A percentile compares a stretch with the other conserved stretches of the same genome.
Evolutionary conservation across 2,329 filamentous ascomycete genomes (phyloP).

Genomic region (Zymoseptoria ardabiliae): DNA sequence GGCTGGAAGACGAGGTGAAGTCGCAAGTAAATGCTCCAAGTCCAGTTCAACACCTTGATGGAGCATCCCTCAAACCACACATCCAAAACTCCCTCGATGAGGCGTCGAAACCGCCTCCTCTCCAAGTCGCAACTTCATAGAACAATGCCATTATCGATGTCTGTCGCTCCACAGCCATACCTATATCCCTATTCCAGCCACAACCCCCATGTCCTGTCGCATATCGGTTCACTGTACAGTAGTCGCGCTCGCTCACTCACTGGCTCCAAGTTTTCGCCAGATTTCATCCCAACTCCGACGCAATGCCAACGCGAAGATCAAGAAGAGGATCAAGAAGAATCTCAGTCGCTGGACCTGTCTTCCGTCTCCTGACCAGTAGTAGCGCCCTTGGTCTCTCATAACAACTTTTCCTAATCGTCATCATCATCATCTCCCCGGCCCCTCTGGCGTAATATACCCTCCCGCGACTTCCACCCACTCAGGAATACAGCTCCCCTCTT

Average conservation of each 20-base stretch:
- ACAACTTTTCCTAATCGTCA: not conserved
- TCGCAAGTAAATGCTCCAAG: not conserved
- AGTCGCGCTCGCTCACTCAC: not conserved
- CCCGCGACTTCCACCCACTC: conserved; percentile 98
- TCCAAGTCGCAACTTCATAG: not conserved
- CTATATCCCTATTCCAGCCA: not conserved
- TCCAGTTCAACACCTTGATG: not conserved
- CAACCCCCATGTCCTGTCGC: not conserved
- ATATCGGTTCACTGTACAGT: not conserved
- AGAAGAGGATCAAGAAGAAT: not conserved
- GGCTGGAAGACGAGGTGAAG: not conserved
- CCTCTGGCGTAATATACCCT: conserved; percentile 56
- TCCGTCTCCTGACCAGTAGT: not conserved
- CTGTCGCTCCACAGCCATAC: not conserved
- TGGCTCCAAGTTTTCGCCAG: not conserved
- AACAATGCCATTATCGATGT: not conserved
- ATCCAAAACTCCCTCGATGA: too few relatives aligned
- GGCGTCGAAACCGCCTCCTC: not conserved
- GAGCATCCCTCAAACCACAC: not conserved
- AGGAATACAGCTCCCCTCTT: conserved; percentile 86
- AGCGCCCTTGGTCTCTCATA: not conserved
- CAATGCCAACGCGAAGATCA: not conserved
- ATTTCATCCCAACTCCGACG: not conserved
- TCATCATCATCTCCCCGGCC: conserved; percentile 11
- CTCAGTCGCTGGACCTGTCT: too few relatives aligned